Evolutionary conservation across 2,329 filamentous ascomycete species (phyloP).

Genomic region (Sarocladium strictum): DNA sequence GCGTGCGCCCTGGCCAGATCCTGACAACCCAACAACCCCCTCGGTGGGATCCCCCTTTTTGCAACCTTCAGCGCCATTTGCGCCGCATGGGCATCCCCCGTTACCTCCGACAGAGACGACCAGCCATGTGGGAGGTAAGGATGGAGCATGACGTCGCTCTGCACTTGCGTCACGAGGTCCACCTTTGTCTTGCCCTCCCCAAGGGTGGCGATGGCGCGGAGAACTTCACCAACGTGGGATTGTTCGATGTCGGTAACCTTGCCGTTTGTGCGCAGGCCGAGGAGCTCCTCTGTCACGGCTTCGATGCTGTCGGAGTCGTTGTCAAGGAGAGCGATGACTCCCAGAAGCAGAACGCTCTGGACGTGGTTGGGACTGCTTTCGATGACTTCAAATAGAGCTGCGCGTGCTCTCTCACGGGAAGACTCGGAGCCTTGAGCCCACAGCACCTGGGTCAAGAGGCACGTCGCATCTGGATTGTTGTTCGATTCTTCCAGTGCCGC

Average conservation of each 20-base stretch:
- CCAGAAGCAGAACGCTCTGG: slow-evolving; percentile 72
- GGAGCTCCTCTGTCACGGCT: slow-evolving; percentile 73
- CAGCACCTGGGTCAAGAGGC: slow-evolving; percentile 81
- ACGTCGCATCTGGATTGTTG: slow-evolving; percentile 75
- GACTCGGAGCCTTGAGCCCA: slow-evolving; percentile 81
- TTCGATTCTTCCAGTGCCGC: slow-evolving; percentile 71
- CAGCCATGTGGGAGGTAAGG: slow-evolving; percentile 77
- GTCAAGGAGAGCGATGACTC: slow-evolving; percentile 77
- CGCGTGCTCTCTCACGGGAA: slow-evolving; percentile 69
- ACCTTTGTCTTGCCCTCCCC: slow-evolving; percentile 41
- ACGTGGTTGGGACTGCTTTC: slow-evolving; percentile 70
- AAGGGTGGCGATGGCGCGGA: slow-evolving; percentile 66
- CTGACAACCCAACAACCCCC: slow-evolving; percentile 59
- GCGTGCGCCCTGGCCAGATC: slow-evolving; percentile 70
- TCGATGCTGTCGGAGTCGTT: slow-evolving; percentile 72
- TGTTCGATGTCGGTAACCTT: slow-evolving; percentile 58
- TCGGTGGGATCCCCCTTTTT: slow-evolving; percentile 64
- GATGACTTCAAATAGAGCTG: slow-evolving; percentile 74
- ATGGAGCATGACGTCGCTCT: slow-evolving; percentile 72
- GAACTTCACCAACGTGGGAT: slow-evolving; percentile 63
- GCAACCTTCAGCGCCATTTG: slow-evolving; percentile 83
- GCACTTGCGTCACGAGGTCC: slow-evolving; percentile 57
- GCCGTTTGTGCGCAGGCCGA: slow-evolving; percentile 63
- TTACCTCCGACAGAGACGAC: slow-evolving; percentile 62
- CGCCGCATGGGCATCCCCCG: slow-evolving; percentile 49